Conservation (phyloP, 805 yeast species). For the Vanderwaltozyma polyspora region DNA sequence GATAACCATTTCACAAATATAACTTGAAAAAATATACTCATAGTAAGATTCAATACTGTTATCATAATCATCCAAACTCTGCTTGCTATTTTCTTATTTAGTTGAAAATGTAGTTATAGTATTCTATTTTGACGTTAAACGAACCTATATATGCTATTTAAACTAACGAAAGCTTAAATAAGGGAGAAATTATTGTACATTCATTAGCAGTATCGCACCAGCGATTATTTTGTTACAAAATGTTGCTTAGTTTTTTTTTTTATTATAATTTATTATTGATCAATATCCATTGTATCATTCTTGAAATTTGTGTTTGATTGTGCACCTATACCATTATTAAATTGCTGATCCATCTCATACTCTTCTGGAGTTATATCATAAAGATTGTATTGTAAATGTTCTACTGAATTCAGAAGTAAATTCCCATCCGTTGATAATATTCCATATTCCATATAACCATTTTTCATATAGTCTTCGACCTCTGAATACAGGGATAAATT, state of each 20-base stretch:
- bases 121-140: too few relatives aligned
- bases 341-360: slow-evolving; percentile 5
- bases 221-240: too few relatives aligned
- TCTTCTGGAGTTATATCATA: slow-evolving; percentile 19
- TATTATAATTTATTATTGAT: not conserved
- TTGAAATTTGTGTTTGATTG: not conserved
- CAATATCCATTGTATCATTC: not conserved
- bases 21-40: too few relatives aligned
- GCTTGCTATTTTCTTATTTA: not conserved
- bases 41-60: too few relatives aligned
- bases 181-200: too few relatives aligned
- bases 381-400: slow-evolving; percentile 12
- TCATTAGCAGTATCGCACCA: too few relatives aligned
- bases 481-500: slow-evolving; percentile 8
- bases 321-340: not conserved
- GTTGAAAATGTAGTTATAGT: not conserved
- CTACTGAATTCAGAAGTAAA: not conserved
- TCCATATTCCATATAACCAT: slow-evolving; percentile 8
- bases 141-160: too few relatives aligned
- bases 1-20: too few relatives aligned
- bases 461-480: slow-evolving; percentile 19
- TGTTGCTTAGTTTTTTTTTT: too few relatives aligned
- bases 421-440: not conserved
- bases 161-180: too few relatives aligned
- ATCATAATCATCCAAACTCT: not conserved